Percentiles rank a stretch among this genome's conserved stretches.
Evolutionary conservation across 257 asterid genomes (phyloP).

Genomic region (Schizonepeta tenuifolia): DNA sequence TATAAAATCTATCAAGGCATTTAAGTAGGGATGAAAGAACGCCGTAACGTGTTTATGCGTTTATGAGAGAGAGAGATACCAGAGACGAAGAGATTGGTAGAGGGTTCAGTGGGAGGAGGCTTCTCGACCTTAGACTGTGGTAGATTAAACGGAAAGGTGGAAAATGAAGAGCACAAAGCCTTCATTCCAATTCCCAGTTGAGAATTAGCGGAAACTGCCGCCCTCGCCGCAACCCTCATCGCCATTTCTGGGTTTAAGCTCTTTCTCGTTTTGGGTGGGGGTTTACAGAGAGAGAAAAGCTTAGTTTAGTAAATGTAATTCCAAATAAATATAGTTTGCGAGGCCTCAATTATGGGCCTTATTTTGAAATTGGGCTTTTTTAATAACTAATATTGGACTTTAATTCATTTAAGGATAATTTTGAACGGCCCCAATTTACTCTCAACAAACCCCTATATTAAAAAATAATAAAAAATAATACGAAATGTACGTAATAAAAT

Average conservation of each 20-base stretch:
- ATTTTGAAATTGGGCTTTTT: not conserved
- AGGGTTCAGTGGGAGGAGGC: constrained; percentile 81
- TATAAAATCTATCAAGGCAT: not conserved
- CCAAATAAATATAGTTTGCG: not conserved
- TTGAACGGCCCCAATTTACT: too few relatives aligned
- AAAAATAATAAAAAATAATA: too few relatives aligned
- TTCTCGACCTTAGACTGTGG: constrained; percentile 55
- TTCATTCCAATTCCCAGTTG: constrained; percentile 44
- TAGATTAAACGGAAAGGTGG: constrained; percentile 58
- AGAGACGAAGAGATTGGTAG: constrained; percentile 81
- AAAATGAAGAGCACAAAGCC: constrained; percentile 47
- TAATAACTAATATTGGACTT: too few relatives aligned
- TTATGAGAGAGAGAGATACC: constrained; percentile 38
- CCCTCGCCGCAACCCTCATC: constrained; percentile 58
- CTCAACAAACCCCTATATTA: too few relatives aligned
- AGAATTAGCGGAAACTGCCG: constrained; percentile 40
- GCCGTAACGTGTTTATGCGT: not conserved
- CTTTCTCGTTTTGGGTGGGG: constrained; percentile 29
- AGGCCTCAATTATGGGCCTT: not conserved
- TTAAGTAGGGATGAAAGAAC: not conserved
- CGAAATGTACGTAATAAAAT: too few relatives aligned
- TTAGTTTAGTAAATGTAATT: too few relatives aligned
- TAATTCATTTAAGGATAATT: too few relatives aligned
- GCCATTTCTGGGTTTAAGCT: constrained; percentile 55
- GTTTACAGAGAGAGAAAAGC: constrained; percentile 10